phyloP scores from a whole-genome alignment of 352 stramenopile genomes.

The Globisporangium sylvaticum region DNA sequence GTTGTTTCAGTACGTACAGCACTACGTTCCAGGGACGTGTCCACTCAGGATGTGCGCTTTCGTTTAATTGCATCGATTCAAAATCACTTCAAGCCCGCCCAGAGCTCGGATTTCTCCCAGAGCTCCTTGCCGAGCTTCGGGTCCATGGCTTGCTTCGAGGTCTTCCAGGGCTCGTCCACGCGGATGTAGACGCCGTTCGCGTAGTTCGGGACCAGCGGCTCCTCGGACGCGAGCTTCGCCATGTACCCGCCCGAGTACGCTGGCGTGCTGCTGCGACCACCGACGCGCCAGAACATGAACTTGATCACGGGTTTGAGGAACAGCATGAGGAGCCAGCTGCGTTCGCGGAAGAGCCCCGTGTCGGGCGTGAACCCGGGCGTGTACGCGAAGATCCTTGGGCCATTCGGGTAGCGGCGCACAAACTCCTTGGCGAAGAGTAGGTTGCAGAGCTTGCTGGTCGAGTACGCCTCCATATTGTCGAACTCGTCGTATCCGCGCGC shows the following conservation, averaged over 20 bases:
- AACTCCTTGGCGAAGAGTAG: constrained; percentile 25
- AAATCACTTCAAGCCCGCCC: background rate
- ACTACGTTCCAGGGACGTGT: too few species aligned
- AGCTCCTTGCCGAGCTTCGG: constrained; percentile 19
- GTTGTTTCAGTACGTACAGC: too few species aligned
- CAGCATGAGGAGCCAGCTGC: constrained; percentile 7
- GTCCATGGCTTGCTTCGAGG: constrained; percentile 19
- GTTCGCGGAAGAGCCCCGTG: constrained; percentile 20
- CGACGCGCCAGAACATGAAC: background rate
- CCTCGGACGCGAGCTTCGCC: constrained; percentile 21
- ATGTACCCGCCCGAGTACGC: constrained; percentile 27
- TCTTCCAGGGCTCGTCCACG: constrained; percentile 20
- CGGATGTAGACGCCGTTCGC: constrained; percentile 22
- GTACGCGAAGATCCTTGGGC: constrained; percentile 23
- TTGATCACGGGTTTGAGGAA: constrained; percentile 9
- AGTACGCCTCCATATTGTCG: constrained; percentile 20
- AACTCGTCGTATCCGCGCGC: constrained; percentile 18
- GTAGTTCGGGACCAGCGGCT: constrained; percentile 13
- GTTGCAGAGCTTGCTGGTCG: constrained; percentile 31
- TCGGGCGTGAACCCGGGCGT: constrained; percentile 24
- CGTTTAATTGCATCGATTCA: too few species aligned
- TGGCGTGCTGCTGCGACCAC: constrained; percentile 15
- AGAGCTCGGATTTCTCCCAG: constrained; percentile 24
- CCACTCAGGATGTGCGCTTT: too few species aligned
- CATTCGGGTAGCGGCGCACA: constrained; percentile 21